Base-by-base conservation (phyloP, 176 grass and related monocot species). In the Aegilops bicornis region DNA sequence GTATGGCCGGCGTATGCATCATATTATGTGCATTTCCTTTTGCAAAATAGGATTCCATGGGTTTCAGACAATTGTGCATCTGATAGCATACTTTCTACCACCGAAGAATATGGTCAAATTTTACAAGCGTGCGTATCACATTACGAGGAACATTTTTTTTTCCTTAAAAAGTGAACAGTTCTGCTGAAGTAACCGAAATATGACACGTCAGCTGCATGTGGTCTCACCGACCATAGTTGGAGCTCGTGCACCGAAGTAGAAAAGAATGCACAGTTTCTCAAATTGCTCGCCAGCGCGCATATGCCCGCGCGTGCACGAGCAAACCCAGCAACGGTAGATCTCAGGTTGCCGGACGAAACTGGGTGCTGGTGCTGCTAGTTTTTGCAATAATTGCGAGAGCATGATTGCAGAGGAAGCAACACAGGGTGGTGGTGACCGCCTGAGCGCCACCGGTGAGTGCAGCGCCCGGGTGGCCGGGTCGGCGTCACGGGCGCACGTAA, bases 401-500 rank as follows among this genome's bases (percentile, higher is more conserved):
- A 9, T 40, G 15, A 45, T 25, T 15, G 71, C n/a, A 74, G 23
- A 27, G 71, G 40, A 27, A 27, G 40, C 40, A 24, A 23, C 67
- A 37, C 7, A 15, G 31, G 31, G 1, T 19, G 64, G 64, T 58
- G 16, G 54, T 22, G 54, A 45, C 10, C 42, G 42, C 42, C 42
- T 43, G 42, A 43, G 42, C 10, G 42, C 40, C 9, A 42, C 40
- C n/a, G n/a, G 47, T 16, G 14, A 50, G 47, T 1, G 47, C 10
- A 43, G 42, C 42, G 42, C 10, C 42, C 42, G 42, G 42, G 42
- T 43, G 50, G 47, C 47, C 47, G 52, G 24, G 80, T 88, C 81
- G 45, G 15, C 43, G 76, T 67, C 84, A 33, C 37, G 78, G 42
- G 7, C 73, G 73, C 79, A 65, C 84, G 74, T 73, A 78, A 83